Evolutionary conservation across 257 asterid species (phyloP), one percentile per base, ranked within the genome.

Genomic region (Linaria vulgaris): DNA sequence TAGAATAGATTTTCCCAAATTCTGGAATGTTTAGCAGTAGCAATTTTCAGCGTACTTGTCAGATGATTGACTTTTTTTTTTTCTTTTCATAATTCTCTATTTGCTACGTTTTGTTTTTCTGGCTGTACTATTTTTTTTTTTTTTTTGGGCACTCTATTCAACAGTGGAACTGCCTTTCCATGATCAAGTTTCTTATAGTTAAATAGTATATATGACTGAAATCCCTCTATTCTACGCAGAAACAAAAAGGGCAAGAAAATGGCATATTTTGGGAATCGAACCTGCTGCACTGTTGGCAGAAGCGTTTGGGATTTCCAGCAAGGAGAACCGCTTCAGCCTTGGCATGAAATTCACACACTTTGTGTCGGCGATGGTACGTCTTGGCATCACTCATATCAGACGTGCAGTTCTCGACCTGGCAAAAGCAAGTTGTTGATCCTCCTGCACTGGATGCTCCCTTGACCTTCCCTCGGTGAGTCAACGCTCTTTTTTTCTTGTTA

Each of bases 251-350:
- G 53, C 48, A 21, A 22, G 8, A 63, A 22, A 55, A 31, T 57
- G 2, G 38, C 48, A 47, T 34, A 21, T 38, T 22, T 39, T 50
- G 41, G 66, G 70, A 74, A 37, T 38, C 34, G 24, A 76, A 91
- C 97, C 97, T 88, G 94, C 96, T 91, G 78, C 97, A 91, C 87
- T 91, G 97, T 85, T 91, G 97, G 72, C 96, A 91, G 90, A 91
- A 91, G 15, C 97, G 88, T 61, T 91, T 85, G 44, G 73, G 82
- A 39, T 43, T 21, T 66, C 83, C 96, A 2, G 80, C 65, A 58
- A 80, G 75, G 61, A 80, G 68, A 53, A 88, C 95, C 12, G 71
- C 81, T 0, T 84, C 75, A 43, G 96, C 90, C 83, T 91, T 91
- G 61, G 96, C 82, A 71, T 91, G 97, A 57, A 72, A 72, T 56